phyloP scores from a whole-genome alignment of 257 asterid species.

The Pogostemon cablin region DNA sequence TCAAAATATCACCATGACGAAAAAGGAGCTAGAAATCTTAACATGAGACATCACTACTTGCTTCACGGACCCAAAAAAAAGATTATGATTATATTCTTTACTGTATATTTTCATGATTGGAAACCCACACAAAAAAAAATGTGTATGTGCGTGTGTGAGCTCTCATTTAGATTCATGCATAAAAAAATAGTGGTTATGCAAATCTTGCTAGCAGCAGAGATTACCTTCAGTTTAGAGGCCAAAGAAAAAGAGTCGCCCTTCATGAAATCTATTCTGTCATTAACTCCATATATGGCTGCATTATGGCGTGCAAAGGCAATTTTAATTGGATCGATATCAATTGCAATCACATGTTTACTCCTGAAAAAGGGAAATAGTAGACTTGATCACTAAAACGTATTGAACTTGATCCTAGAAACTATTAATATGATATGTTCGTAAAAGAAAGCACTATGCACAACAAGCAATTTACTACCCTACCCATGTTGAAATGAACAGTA shows the following conservation, averaged over 20 bases:
- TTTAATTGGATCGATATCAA: constrained; percentile 84
- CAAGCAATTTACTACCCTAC: too few species aligned
- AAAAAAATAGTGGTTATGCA: neutral
- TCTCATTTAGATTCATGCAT: too few species aligned
- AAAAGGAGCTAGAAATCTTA: too few species aligned
- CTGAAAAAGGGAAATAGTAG: constrained; percentile 46
- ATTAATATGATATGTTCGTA: constrained; percentile 21
- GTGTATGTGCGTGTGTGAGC: too few species aligned
- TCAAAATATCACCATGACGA: too few species aligned
- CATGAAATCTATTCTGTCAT: constrained; percentile 75
- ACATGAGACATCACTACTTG: neutral
- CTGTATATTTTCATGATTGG: too few species aligned
- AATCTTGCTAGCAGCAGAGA: constrained; percentile 1
- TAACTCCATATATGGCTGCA: constrained; percentile 85
- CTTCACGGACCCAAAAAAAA: too few species aligned
- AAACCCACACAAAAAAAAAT: too few species aligned
- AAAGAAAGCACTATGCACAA: neutral
- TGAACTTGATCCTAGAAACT: neutral
- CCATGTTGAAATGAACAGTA: neutral
- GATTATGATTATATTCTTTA: too few species aligned
- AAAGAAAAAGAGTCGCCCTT: constrained; percentile 71
- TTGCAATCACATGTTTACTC: constrained; percentile 82
- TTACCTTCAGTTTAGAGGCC: constrained; percentile 77
- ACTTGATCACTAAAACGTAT: neutral
- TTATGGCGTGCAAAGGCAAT: constrained; percentile 76